Evolutionary conservation across 495 filamentous ascomycete genomes (phyloP).

Genomic region (Choiromyces venosus): DNA sequence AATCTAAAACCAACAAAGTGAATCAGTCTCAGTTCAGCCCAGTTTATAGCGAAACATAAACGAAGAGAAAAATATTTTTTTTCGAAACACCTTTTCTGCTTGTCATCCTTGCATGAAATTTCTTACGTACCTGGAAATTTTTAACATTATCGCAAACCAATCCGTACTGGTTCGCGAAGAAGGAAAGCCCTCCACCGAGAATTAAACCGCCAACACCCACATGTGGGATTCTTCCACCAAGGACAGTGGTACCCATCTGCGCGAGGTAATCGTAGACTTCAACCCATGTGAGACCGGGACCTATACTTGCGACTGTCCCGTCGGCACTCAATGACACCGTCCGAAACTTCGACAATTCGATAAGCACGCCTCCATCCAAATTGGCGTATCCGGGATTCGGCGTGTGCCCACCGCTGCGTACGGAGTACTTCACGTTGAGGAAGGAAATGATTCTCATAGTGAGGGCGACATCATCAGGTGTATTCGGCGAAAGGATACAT

Average conservation of each 20-base stretch:
- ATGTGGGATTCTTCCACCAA: conserved; percentile 50
- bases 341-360: conserved; percentile 42
- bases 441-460: conserved; percentile 42
- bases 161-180: conserved; percentile 44
- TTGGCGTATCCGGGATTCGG: conserved; percentile 47
- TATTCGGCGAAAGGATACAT: conserved; percentile 47
- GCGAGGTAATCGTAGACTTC: conserved; percentile 28
- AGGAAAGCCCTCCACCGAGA: conserved; percentile 55
- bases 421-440: conserved; percentile 45
- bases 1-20: conserved; percentile 3
- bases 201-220: conserved; percentile 57
- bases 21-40: neutral
- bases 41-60: neutral
- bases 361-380: conserved; percentile 43
- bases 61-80: neutral
- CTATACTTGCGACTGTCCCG: conserved; percentile 15
- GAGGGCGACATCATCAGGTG: conserved; percentile 44
- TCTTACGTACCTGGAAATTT: conserved; percentile 48
- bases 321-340: conserved; percentile 9
- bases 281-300: conserved; percentile 23
- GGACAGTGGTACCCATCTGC: conserved; percentile 6
- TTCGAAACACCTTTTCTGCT: neutral
- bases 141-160: conserved; percentile 52
- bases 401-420: conserved; percentile 49
- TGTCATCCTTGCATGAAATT: neutral